Percentiles rank a stretch among this genome's conserved stretches.
Conservation (phyloP, 192 early-diverging fungal genomes). For the Coemansia reversa region DNA sequence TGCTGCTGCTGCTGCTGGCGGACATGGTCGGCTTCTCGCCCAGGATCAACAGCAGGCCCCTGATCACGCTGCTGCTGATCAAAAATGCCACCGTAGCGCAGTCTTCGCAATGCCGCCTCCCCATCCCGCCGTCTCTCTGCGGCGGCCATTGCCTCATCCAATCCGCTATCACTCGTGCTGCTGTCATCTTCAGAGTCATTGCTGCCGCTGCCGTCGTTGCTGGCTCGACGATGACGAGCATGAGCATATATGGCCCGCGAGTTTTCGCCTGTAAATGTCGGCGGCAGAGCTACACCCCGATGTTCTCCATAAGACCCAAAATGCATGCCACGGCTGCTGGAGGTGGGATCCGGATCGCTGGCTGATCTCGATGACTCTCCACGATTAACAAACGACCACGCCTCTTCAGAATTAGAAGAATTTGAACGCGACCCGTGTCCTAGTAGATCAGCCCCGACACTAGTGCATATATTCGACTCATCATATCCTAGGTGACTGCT, state of each 20-base stretch:
- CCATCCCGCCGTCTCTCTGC: background rate
- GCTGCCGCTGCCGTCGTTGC: background rate
- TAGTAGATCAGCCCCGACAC: background rate
- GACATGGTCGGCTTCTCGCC: background rate
- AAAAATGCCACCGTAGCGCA: background rate
- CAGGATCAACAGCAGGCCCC: background rate
- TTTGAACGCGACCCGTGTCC: background rate
- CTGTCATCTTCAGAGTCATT: background rate
- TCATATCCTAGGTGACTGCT: background rate
- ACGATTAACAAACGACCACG: constrained; percentile 27
- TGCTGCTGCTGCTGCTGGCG: constrained; percentile 7
- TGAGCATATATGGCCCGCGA: constrained; percentile 28
- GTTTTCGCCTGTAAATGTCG: constrained; percentile 33
- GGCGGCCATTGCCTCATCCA: background rate
- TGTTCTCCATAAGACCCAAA: background rate
- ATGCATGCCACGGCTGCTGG: background rate
- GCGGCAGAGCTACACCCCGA: constrained; percentile 8
- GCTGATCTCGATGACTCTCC: constrained; percentile 10
- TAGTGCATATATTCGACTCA: background rate
- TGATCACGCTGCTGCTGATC: background rate
- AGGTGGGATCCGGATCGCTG: background rate
- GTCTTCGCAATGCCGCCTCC: background rate
- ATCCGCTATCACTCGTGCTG: background rate
- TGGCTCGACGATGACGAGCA: background rate
- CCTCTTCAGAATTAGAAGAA: constrained; percentile 10